A percentile compares a stretch with the other conserved stretches of the same genome.
These are phyloP conservation scores for Hemerocallis citrina DNA, from an alignment of 106 monocot genomes.

Conservation along the genomic window DNA sequence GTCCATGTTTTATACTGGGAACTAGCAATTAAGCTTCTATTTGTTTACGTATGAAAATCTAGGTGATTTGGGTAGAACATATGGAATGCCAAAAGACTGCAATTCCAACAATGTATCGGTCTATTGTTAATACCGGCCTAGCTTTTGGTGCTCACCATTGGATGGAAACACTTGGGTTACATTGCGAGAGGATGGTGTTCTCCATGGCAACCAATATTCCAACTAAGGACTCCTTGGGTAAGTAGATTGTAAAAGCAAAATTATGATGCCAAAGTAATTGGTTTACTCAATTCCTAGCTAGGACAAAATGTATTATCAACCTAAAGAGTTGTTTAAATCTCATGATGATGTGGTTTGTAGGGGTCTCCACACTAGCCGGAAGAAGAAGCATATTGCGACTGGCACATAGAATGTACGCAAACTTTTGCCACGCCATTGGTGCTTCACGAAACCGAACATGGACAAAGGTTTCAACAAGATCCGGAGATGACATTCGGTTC, in stretches of 20 bases:
- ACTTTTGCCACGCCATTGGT: slow-evolving; percentile 27
- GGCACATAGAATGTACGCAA: slow-evolving; percentile 41
- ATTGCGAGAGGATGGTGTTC: slow-evolving; percentile 60
- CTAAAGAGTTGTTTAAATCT: not conserved
- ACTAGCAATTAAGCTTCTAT: not conserved
- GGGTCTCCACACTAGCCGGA: slow-evolving; percentile 43
- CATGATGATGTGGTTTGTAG: slow-evolving; percentile 10
- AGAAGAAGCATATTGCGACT: slow-evolving; percentile 52
- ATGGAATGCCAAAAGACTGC: slow-evolving; percentile 30
- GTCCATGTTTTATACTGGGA: not conserved
- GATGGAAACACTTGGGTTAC: slow-evolving; percentile 51
- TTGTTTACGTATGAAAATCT: not conserved
- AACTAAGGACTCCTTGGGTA: slow-evolving; percentile 53
- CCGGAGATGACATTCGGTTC: slow-evolving; percentile 32
- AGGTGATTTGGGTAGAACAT: slow-evolving; percentile 71
- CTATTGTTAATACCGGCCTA: slow-evolving; percentile 36
- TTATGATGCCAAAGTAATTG: not conserved
- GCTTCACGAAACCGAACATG: slow-evolving; percentile 28
- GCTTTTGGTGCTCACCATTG: slow-evolving; percentile 67
- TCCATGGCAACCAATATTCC: slow-evolving; percentile 71
- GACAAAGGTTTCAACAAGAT: slow-evolving; percentile 30
- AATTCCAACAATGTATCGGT: slow-evolving; percentile 25
- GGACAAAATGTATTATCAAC: not conserved
- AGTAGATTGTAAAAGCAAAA: not conserved
- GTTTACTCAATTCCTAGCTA: not conserved